Percentiles rank a stretch among this genome's conserved stretches.
phyloP scores from a whole-genome alignment of 176 grass and related monocot genomes.

The Calamus simplicifolius region DNA sequence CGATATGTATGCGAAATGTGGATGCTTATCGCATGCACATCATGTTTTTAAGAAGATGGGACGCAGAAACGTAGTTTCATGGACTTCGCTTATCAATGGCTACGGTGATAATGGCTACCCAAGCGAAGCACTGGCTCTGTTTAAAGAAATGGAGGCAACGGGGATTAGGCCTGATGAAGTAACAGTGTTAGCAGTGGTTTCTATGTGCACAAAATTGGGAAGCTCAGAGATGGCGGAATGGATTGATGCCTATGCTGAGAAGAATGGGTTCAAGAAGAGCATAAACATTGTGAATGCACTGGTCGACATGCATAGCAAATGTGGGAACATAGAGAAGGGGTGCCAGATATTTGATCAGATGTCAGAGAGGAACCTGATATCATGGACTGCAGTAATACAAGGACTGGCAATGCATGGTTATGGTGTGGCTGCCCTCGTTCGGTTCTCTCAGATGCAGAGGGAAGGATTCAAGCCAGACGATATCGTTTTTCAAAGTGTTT shows the following conservation, averaged over 20 bases:
- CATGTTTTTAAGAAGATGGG: conserved; percentile 14
- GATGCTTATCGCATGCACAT: conserved; percentile 6
- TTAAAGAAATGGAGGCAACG: conserved; percentile 34
- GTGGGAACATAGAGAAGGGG: conserved; percentile 31
- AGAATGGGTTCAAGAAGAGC: conserved; percentile 18
- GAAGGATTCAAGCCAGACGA: conserved; percentile 49
- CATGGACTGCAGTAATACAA: conserved; percentile 49
- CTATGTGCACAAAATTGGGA: conserved; percentile 29
- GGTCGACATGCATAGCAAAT: conserved; percentile 50
- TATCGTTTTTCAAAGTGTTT: conserved; percentile 28
- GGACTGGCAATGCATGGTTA: conserved; percentile 41
- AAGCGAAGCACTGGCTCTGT: conserved; percentile 20
- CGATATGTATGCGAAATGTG: conserved; percentile 36
- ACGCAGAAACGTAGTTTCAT: conserved; percentile 34
- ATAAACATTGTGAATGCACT: conserved; percentile 29
- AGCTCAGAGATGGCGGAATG: conserved; percentile 14
- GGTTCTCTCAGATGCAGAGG: conserved; percentile 48
- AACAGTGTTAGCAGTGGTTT: conserved; percentile 39
- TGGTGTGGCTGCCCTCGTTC: conserved; percentile 30
- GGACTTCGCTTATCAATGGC: conserved; percentile 56
- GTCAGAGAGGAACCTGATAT: conserved; percentile 29
- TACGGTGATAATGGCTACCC: conserved; percentile 23
- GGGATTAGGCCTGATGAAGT: conserved; percentile 34
- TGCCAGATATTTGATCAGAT: conserved; percentile 36
- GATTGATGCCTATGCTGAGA: conserved; percentile 21